Conservation (phyloP, 2,329 filamentous ascomycete genomes). For the Thelonectria blattea region DNA sequence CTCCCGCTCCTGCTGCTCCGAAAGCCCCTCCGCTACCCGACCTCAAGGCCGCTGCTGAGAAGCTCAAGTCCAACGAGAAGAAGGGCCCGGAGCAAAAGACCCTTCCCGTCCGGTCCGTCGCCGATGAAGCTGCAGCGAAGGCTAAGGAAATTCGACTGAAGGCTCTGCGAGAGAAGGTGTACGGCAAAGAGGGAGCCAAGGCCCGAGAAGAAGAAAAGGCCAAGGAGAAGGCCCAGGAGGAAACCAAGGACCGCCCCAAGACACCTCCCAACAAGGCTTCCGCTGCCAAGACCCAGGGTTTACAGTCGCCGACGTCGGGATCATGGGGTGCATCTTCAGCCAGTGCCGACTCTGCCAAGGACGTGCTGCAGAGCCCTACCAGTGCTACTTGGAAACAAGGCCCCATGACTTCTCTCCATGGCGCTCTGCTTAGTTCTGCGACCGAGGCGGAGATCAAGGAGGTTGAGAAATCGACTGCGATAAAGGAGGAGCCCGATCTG, state of each 20-base stretch:
- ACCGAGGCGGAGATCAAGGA: slow-evolving; percentile 48
- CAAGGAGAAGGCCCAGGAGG: slow-evolving; percentile 1
- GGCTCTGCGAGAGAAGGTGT: slow-evolving; percentile 59
- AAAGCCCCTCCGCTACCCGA: slow-evolving; percentile 34
- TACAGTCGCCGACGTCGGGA: slow-evolving; percentile 54
- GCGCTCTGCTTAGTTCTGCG: slow-evolving; percentile 42
- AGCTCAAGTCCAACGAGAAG: slow-evolving; percentile 30
- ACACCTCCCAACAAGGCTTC: slow-evolving; percentile 13
- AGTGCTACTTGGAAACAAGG: slow-evolving; percentile 50
- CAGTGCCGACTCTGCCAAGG: slow-evolving; percentile 33
- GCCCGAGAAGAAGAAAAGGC: slow-evolving; percentile 14
- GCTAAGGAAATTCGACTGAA: slow-evolving; percentile 66
- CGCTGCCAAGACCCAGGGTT: slow-evolving; percentile 36
- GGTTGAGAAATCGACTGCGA: slow-evolving; percentile 37
- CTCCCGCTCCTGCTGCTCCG: slow-evolving; percentile 35
- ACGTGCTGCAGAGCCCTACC: slow-evolving; percentile 51
- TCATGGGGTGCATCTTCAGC: slow-evolving; percentile 46
- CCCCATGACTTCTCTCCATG: slow-evolving; percentile 30
- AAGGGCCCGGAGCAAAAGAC: slow-evolving; percentile 37
- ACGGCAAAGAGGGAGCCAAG: slow-evolving; percentile 50
- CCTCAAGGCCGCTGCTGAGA: slow-evolving; percentile 28
- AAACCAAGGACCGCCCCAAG: slow-evolving; percentile 6
- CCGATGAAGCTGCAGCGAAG: slow-evolving; percentile 69
- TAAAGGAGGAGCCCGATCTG: slow-evolving; percentile 47
- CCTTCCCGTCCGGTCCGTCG: slow-evolving; percentile 59